A percentile compares a stretch with the other conserved stretches of the same genome.
phyloP scores from a whole-genome alignment of 805 yeast genomes.

The Pichia scutulata region DNA sequence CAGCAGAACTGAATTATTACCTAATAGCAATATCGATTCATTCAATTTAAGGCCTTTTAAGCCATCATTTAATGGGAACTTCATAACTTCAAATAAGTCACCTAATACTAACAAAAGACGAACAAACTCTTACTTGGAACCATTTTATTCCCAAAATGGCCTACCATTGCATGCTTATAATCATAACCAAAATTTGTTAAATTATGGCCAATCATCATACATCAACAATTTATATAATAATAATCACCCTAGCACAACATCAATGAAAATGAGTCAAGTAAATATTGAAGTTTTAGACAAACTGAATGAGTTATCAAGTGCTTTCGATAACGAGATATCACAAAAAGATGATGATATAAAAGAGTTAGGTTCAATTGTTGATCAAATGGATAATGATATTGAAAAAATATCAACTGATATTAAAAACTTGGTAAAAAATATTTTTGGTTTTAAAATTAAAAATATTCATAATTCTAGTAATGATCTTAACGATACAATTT shows the following conservation, averaged over 20 bases:
- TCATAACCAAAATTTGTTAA: background rate
- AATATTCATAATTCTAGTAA: background rate
- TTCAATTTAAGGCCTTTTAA: slow-evolving; percentile 22
- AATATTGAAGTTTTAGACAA: slow-evolving; percentile 43
- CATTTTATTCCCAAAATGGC: slow-evolving; percentile 5
- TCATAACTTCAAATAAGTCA: background rate
- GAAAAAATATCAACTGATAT: slow-evolving; percentile 25
- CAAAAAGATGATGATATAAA: slow-evolving; percentile 31
- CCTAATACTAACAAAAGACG: background rate
- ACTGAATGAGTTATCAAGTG: slow-evolving; percentile 38
- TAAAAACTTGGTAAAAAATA: slow-evolving; percentile 8
- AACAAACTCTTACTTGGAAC: slow-evolving; percentile 8
- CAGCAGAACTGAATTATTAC: background rate
- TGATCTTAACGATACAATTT: slow-evolving; percentile 14
- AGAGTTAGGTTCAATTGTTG: slow-evolving; percentile 22
- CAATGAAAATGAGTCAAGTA: slow-evolving; percentile 44
- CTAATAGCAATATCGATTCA: slow-evolving; percentile 14
- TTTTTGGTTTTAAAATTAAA: slow-evolving; percentile 1
- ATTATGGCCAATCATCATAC: slow-evolving; percentile 2
- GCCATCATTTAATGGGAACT: slow-evolving; percentile 5
- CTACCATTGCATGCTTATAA: background rate
- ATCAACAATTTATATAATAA: background rate
- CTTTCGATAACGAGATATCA: slow-evolving; percentile 49
- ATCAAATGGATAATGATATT: slow-evolving; percentile 28
- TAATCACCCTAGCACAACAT: slow-evolving; percentile 42